Base-by-base conservation (phyloP, 345 rosid genomes). In the Eucalyptus fibrosa region DNA sequence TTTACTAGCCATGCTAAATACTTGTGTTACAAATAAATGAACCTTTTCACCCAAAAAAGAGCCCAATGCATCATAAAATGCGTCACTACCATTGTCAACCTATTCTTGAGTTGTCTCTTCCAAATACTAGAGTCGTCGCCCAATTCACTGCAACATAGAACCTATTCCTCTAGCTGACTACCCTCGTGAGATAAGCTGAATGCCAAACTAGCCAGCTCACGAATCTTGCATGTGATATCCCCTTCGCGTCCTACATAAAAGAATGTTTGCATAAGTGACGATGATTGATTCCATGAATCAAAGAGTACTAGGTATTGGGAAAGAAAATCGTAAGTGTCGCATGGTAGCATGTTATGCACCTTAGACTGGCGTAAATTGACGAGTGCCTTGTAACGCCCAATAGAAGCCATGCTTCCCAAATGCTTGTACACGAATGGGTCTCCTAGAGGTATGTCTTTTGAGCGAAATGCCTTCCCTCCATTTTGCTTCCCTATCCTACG, bases 381-480 rank as follows among this genome's bases (percentile, higher is more conserved):
- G 7, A 96, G 88, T 1, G 97, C 98, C 95, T 96, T 96, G 89
- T 93, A 94, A 53, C 95, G 93, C 16, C 98, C 98, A 5, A 95
- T 95, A 1, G 97, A 89, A n/a, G 98, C 98, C 96, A 96, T 95
- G 93, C 96, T 96, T 50, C 97, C 98, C 50, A 11, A 47, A 47
- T 47, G 50, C 50, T 1, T 47, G 97, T 44, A 44, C 45, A 44
- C 3, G 2, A 45, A 45, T 45, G 47, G 11, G 47, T 45, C 47
- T 45, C 47, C 47, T 45, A 45, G 47, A 9, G 47, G 3, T 45
- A 45, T 45, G 47, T 45, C 3, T 45, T 45, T 45, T 2, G 1
- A 45, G 3, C 47, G 1, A 45, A 45, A 45, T 45, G 47, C 47
- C 47, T 45, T 45, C 47, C 47, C 47, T 45, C 11, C 47, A 45